Evolutionary conservation across 2,329 filamentous ascomycete species (phyloP), one percentile per base, ranked within the genome.

Genomic region (Plectosphaerella sp.): DNA sequence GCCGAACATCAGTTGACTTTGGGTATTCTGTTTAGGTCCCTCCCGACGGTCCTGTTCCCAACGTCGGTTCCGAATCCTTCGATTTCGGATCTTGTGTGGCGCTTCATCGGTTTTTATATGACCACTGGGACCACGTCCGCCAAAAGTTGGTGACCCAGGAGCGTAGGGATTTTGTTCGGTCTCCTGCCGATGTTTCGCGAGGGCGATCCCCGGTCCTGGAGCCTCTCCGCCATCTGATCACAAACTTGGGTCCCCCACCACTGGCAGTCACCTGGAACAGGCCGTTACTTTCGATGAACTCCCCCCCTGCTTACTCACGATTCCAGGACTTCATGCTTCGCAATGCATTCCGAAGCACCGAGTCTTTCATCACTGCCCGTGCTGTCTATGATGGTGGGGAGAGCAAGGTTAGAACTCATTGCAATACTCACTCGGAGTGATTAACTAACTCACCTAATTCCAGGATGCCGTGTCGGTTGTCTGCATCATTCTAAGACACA

Each of bases 291-390:
- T 80, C 82, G 1, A 66, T 76, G 24, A 88, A 87, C 57, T 80
- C 69, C 16, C 84, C 84, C 5, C 80, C 82, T 1, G 71, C 80
- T 7, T 88, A 88, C 63, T 87, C 84, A 2, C 74, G 83, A 22
- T 88, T 88, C 58, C 85, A 88, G 58, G 82, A 87, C 57, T 88
- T 88, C 60, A 88, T 88, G 85, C 74, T 88, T 45, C 79, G 80
- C 16, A 87, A 88, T 62, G 84, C 84, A 2, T 84, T 85, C 57
- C 77, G 81, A 37, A 82, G 80, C 58, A 82, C 79, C 0, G 85
- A 87, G 58, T 85, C 83, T 3, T 82, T 85, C 53, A 66, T 85
- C 20, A 84, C 83, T 3, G 80, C 81, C 22, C 76, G 84, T 20
- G 84, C 84, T 24, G 81, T 88, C 12, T 88, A 88, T 61, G 85